Evolutionary conservation across 805 yeast species (phyloP).

Genomic region (Grigorovia humatica): DNA sequence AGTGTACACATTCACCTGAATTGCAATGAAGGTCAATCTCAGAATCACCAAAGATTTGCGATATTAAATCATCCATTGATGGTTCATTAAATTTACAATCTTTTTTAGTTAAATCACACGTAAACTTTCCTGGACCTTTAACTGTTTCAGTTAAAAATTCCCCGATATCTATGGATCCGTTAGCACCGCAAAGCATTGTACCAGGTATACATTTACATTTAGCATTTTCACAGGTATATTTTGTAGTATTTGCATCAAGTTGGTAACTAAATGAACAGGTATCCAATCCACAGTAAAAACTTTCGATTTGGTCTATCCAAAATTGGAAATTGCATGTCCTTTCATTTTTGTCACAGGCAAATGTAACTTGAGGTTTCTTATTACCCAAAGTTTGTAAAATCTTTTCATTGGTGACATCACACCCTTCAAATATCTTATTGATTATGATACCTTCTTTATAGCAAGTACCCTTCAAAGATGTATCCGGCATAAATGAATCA

Average conservation of each 20-base stretch:
- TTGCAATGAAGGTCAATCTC: constrained; percentile 69
- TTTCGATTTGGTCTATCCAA: constrained; percentile 87
- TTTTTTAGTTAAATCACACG: constrained; percentile 55
- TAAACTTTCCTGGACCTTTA: constrained; percentile 85
- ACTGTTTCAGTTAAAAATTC: constrained; percentile 87
- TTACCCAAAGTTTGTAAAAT: constrained; percentile 74
- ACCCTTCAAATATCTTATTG: constrained; percentile 75
- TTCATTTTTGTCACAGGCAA: constrained; percentile 66
- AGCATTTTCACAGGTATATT: constrained; percentile 66
- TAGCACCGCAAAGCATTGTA: constrained; percentile 86
- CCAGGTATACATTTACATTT: constrained; percentile 89
- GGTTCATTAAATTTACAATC: constrained; percentile 85
- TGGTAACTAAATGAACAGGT: constrained; percentile 66
- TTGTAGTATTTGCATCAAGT: constrained; percentile 51
- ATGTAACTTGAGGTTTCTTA: constrained; percentile 81
- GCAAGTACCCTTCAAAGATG: constrained; percentile 73
- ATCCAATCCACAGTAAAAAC: constrained; percentile 78
- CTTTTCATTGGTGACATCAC: constrained; percentile 86
- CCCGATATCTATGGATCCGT: constrained; percentile 88
- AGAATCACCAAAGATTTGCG: constrained; percentile 91
- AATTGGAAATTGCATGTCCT: constrained; percentile 79
- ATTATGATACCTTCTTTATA: constrained; percentile 78
- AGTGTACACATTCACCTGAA: constrained; percentile 88
- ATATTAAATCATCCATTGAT: constrained; percentile 85
- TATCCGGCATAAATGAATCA: constrained; percentile 77